Evolutionary conservation across 495 filamentous ascomycete species (phyloP).

Genomic region (Aspergillus avenaceus): DNA sequence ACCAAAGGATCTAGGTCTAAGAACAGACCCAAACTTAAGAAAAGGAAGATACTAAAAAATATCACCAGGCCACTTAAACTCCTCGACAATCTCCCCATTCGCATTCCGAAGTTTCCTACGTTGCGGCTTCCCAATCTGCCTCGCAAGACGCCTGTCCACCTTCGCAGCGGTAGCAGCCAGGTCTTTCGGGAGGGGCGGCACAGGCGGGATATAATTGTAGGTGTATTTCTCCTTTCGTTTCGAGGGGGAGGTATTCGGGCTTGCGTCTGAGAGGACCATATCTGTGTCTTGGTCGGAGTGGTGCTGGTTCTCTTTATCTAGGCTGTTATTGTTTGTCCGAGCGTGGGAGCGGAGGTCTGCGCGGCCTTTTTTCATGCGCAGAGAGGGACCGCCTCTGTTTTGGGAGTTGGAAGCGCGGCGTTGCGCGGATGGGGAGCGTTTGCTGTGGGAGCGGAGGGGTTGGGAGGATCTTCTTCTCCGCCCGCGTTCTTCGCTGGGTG

Average conservation of each 20-base stretch:
- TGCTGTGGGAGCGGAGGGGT: slow-evolving; percentile 11
- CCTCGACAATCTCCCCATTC: neutral
- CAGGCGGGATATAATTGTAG: slow-evolving; percentile 34
- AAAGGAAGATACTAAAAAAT: slow-evolving; percentile 43
- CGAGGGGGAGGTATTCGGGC: slow-evolving; percentile 12
- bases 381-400: slow-evolving; percentile 15
- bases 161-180: slow-evolving; percentile 33
- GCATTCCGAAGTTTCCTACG: slow-evolving; percentile 1
- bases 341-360: slow-evolving; percentile 21
- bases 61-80: slow-evolving; percentile 47
- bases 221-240: slow-evolving; percentile 19
- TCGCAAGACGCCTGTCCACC: slow-evolving; percentile 20
- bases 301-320: slow-evolving; percentile 16
- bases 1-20: too few species aligned
- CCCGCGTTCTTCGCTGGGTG: slow-evolving; percentile 12
- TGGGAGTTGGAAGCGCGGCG: slow-evolving; percentile 20
- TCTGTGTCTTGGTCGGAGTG: neutral
- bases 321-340: neutral
- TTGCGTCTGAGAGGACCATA: slow-evolving; percentile 1
- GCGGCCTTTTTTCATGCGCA: slow-evolving; percentile 25
- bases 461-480: slow-evolving; percentile 8
- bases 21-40: too few species aligned
- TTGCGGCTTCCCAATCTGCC: slow-evolving; percentile 27
- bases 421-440: slow-evolving; percentile 13
- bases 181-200: slow-evolving; percentile 41